These are phyloP conservation scores for Coelastrella sp. DNA, from an alignment of 139 green algal genomes.

Conservation along the genomic window DNA sequence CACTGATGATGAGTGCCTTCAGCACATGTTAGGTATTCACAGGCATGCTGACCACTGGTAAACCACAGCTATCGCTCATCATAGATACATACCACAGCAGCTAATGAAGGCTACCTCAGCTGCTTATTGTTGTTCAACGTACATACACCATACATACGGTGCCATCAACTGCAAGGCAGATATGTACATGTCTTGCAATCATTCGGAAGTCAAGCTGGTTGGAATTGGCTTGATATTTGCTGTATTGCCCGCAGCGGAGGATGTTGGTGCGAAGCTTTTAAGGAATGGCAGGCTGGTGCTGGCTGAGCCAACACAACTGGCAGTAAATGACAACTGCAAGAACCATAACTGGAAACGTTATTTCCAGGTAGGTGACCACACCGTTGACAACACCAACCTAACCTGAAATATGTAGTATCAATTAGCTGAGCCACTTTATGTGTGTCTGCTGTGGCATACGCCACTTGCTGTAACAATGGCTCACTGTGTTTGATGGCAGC, in stretches of 20 bases:
- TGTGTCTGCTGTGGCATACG: neutral
- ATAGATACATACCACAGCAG: too few species aligned
- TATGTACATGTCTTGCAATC: neutral
- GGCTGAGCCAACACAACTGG: neutral
- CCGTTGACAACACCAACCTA: neutral
- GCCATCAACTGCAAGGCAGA: too few species aligned
- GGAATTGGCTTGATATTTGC: neutral
- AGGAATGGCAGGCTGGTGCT: neutral
- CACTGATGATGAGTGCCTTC: neutral
- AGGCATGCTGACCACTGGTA: neutral
- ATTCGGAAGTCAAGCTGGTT: neutral
- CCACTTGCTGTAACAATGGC: neutral
- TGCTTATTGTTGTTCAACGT: too few species aligned
- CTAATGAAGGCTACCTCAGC: too few species aligned
- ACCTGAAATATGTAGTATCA: too few species aligned
- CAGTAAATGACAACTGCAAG: neutral
- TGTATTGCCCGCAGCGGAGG: neutral
- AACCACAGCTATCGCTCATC: too few species aligned
- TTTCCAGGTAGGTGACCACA: neutral
- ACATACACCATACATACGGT: too few species aligned
- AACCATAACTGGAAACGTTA: neutral
- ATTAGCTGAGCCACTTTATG: neutral
- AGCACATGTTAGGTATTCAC: neutral
- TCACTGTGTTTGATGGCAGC: too few species aligned
- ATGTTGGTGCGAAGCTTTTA: neutral